Base-by-base conservation (phyloP, 1,139 yeast species). In the Chernovozyma aurita region DNA sequence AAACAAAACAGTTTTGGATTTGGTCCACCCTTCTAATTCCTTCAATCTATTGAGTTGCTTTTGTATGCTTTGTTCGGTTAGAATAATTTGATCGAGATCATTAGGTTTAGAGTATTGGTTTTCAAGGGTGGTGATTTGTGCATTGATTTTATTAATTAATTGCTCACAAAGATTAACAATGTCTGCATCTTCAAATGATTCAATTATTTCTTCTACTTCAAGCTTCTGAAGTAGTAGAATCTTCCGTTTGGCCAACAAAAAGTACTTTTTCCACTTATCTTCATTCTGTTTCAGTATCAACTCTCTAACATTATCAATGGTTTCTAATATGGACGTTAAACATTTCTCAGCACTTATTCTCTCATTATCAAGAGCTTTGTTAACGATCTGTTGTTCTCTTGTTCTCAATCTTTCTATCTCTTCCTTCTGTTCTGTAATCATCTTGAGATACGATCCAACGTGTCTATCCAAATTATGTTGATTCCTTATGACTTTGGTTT, bases 391-490 rank as follows among this genome's bases (percentile, higher is more conserved):
- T 2, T 58, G 42, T 47, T 83, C 90, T 35, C 87, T 65, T 0
- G 55, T 53, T 40, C 85, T 65, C 36, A 86, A 64, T 41, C 80
- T 85, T 33, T 80, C 85, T 39, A 88, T 86, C 55, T 85, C 92
- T 40, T 72, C 76, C 45, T 80, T 79, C 50, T 86, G 95, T 47
- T 85, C 90, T 2, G 90, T 79, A 28, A 88, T 87, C 81, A 85
- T 83, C 58, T 84, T 83, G 51, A 86, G 63, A 53, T 88, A 88
- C 2, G 94, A 82, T 0, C 95, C 90, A 31, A 90, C 95, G 59
- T 88, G 96, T 32, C 95, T 70, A 53, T 83, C 87, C 40, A 88
- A 68, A 42, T 79, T 82, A 42, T 80, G 88, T 45, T 79, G 82
- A 51, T 88, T 90, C 44, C 95, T 63, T 3, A 76, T 70, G 2